Conservation (phyloP, 306 rosid species). For the Cucumis cinereus region DNA sequence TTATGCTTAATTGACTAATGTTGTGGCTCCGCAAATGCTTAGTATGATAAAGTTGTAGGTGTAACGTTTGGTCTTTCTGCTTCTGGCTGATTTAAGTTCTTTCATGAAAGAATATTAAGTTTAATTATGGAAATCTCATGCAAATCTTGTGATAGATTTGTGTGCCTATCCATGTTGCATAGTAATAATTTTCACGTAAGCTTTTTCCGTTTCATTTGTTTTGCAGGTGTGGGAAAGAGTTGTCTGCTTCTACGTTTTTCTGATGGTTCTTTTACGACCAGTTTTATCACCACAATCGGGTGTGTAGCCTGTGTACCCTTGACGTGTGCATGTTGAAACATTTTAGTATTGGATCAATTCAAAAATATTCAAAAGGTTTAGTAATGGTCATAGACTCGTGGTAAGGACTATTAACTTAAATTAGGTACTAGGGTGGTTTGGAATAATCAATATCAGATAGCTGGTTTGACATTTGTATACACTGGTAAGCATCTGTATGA, state of each 20-base stretch:
- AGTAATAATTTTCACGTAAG: not conserved
- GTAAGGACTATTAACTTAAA: conserved; percentile 2
- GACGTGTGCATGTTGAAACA: conserved; percentile 1
- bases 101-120: not conserved
- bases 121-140: not conserved
- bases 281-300: conserved; percentile 80
- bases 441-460: not conserved
- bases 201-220: not conserved
- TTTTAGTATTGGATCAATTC: not conserved
- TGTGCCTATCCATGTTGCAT: not conserved
- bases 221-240: conserved; percentile 80
- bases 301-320: conserved; percentile 26
- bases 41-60: not conserved
- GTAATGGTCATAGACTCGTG: not conserved
- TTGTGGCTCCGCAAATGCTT: not conserved
- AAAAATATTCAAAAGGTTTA: not conserved
- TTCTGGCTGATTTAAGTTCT: not conserved
- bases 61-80: not conserved
- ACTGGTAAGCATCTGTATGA: not conserved
- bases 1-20: not conserved
- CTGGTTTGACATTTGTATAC: not conserved
- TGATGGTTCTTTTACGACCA: conserved; percentile 78
- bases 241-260: conserved; percentile 76
- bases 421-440: not conserved
- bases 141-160: not conserved